A percentile compares a stretch with the other conserved stretches of the same genome.
phyloP scores from a whole-genome alignment of 2,329 filamentous ascomycete species.

The Daldinia eschscholtzii region DNA sequence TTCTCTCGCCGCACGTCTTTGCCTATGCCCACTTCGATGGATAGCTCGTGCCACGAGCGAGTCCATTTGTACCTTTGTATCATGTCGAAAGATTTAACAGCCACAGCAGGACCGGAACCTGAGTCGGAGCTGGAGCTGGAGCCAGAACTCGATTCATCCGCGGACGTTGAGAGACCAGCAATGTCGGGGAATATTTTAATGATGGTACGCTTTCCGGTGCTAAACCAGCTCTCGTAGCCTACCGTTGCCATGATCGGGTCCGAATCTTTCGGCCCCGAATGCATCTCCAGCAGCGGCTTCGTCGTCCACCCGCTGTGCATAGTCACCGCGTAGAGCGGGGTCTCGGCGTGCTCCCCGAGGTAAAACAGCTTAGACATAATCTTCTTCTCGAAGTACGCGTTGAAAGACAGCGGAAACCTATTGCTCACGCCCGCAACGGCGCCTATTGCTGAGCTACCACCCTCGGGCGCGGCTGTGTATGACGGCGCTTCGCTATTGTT shows the following conservation, averaged over 20 bases:
- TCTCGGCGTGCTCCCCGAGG: constrained; percentile 41
- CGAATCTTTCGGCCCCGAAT: constrained; percentile 34
- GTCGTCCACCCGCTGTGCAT: constrained; percentile 38
- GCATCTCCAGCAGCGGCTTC: constrained; percentile 41
- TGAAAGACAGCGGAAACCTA: constrained; percentile 40
- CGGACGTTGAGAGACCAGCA: background rate
- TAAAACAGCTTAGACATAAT: constrained; percentile 33
- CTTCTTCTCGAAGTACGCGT: constrained; percentile 41
- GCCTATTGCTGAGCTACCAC: background rate
- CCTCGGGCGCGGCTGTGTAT: constrained; percentile 25
- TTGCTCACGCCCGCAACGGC: constrained; percentile 23
- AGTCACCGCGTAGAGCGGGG: constrained; percentile 41
- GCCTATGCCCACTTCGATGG: constrained; percentile 38
- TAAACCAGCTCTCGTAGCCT: constrained; percentile 23
- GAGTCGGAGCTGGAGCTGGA: background rate
- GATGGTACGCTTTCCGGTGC: constrained; percentile 19
- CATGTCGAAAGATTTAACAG: constrained; percentile 12
- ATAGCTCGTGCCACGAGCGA: constrained; percentile 26
- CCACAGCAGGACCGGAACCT: background rate
- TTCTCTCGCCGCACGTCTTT: constrained; percentile 39
- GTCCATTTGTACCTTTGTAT: constrained; percentile 16
- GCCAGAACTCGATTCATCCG: background rate
- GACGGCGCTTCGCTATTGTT: constrained; percentile 16
- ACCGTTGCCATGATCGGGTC: constrained; percentile 43
- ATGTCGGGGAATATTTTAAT: constrained; percentile 21